Percentiles rank a stretch among this genome's conserved stretches.
Conservation (phyloP, 495 filamentous ascomycete genomes). For the Aspergillus leporis region DNA sequence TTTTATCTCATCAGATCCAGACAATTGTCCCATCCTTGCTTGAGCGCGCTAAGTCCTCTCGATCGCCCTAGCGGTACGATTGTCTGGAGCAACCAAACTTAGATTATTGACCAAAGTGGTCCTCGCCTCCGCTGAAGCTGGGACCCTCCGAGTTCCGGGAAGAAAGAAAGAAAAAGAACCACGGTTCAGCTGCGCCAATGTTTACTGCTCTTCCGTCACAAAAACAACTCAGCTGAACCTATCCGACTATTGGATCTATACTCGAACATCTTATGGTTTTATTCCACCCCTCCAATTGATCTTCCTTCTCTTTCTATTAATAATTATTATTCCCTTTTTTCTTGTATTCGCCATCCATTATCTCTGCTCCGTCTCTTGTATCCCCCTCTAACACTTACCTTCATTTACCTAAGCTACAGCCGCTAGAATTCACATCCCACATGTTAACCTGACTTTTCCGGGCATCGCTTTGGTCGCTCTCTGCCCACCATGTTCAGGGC, state of each 20-base stretch:
- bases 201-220: conserved; percentile 2
- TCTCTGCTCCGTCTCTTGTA: background rate
- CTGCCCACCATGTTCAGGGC: conserved; percentile 49
- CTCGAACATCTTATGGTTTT: background rate
- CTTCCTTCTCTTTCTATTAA: conserved; percentile 3
- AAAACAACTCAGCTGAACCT: conserved; percentile 1
- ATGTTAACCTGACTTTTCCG: conserved; percentile 34
- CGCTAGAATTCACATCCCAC: conserved; percentile 25
- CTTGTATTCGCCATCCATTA: conserved; percentile 1
- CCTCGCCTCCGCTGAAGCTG: conserved; percentile 9
- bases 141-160: conserved; percentile 16
- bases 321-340: conserved; percentile 6
- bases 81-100: conserved; percentile 33
- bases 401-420: background rate
- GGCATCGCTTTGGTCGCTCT: conserved; percentile 21
- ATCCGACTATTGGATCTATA: conserved; percentile 4
- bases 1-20: background rate
- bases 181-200: conserved; percentile 39
- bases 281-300: conserved; percentile 1
- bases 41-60: conserved; percentile 20
- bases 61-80: conserved; percentile 27
- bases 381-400: background rate
- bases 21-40: conserved; percentile 14
- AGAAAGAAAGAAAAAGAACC: conserved; percentile 29
- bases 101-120: background rate